A percentile compares a stretch with the other conserved stretches of the same genome.
Conservation (phyloP, 495 filamentous ascomycete genomes). For the Thermothielavioides terrestris region DNA sequence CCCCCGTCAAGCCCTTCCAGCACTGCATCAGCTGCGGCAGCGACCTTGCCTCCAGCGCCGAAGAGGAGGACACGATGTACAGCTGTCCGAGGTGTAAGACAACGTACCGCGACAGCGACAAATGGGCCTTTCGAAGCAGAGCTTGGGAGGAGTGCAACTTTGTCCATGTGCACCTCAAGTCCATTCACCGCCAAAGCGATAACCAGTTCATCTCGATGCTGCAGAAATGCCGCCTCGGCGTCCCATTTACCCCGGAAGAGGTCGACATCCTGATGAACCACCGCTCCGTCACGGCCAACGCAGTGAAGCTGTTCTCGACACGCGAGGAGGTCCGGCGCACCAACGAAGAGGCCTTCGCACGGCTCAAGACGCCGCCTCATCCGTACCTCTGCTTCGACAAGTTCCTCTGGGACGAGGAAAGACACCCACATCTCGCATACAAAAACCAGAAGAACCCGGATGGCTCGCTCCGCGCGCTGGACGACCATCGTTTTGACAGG, state of each 20-base stretch:
- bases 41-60: conserved; percentile 56
- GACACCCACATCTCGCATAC: conserved; percentile 55
- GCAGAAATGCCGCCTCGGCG: conserved; percentile 42
- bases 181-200: conserved; percentile 48
- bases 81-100: conserved; percentile 26
- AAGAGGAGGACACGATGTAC: conserved; percentile 54
- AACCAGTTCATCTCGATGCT: conserved; percentile 41
- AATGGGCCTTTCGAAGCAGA: conserved; percentile 32
- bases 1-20: conserved; percentile 77
- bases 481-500: conserved; percentile 44
- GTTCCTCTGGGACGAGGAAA: conserved; percentile 45
- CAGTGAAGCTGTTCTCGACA: conserved; percentile 40
- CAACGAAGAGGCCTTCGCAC: conserved; percentile 32
- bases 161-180: conserved; percentile 34
- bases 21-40: conserved; percentile 66
- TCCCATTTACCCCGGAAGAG: conserved; percentile 27
- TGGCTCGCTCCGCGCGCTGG: conserved; percentile 53
- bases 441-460: conserved; percentile 53
- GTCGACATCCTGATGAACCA: conserved; percentile 40
- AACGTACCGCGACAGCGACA: conserved; percentile 29
- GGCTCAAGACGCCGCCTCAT: conserved; percentile 24
- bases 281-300: conserved; percentile 31
- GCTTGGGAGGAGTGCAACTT: conserved; percentile 32
- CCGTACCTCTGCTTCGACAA: conserved; percentile 69
- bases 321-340: conserved; percentile 31